Evolutionary conservation across 2,329 filamentous ascomycete genomes (phyloP).

Genomic region (Beauveria asiatica): DNA sequence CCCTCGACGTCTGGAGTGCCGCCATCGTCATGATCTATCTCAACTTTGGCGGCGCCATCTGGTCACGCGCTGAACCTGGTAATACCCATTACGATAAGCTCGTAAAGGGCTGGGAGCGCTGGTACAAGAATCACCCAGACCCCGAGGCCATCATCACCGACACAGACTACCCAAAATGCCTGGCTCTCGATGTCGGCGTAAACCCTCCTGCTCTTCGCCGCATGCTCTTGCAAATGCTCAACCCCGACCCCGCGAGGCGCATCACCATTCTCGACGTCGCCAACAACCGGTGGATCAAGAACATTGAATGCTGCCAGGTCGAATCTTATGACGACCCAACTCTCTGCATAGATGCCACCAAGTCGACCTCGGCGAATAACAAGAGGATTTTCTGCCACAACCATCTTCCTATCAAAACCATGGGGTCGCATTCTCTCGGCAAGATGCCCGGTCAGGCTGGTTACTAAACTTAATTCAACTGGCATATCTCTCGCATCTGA

Average conservation of each 20-base stretch:
- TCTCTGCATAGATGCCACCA: constrained; percentile 53
- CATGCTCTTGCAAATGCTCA: constrained; percentile 71
- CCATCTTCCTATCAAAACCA: constrained; percentile 42
- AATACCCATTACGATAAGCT: constrained; percentile 57
- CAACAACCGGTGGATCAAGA: constrained; percentile 63
- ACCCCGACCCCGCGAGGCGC: constrained; percentile 65
- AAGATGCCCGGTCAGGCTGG: constrained; percentile 49
- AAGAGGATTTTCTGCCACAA: constrained; percentile 52
- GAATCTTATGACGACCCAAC: constrained; percentile 59
- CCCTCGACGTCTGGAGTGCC: constrained; percentile 78
- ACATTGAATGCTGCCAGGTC: constrained; percentile 69
- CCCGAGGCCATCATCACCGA: constrained; percentile 37
- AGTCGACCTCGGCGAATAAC: constrained; percentile 37
- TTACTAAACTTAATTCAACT: constrained; percentile 29
- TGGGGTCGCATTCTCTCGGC: constrained; percentile 39
- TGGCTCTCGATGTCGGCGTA: constrained; percentile 55
- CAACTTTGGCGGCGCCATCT: constrained; percentile 62
- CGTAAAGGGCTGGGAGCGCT: constrained; percentile 59
- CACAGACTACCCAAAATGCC: constrained; percentile 55
- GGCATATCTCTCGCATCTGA: background rate
- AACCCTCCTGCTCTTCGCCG: constrained; percentile 61
- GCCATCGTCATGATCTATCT: constrained; percentile 77
- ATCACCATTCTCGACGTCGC: constrained; percentile 61
- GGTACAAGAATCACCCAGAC: constrained; percentile 47
- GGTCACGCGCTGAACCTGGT: constrained; percentile 56